Percentiles rank a stretch among this genome's conserved stretches.
These are phyloP conservation scores for Phlebopus sp. DNA, from an alignment of 1,284 basidiomycete genomes.

Conservation along the genomic window DNA sequence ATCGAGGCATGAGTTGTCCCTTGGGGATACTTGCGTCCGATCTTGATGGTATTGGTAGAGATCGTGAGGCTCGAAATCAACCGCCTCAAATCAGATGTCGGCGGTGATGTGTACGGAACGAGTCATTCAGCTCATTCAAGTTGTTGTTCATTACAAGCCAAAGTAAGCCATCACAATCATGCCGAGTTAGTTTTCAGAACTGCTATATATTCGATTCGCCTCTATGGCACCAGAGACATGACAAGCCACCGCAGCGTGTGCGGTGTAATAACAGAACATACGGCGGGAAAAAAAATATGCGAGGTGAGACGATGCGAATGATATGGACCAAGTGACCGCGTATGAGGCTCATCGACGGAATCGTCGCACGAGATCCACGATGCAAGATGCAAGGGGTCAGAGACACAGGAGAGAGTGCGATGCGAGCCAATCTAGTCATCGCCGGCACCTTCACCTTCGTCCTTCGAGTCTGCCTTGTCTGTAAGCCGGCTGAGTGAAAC, in stretches of 20 bases:
- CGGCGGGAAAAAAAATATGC: slow-evolving; percentile 29
- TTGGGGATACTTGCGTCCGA: not conserved
- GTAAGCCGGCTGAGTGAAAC: slow-evolving; percentile 24
- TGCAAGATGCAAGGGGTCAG: slow-evolving; percentile 6
- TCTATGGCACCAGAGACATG: slow-evolving; percentile 29
- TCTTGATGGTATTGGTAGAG: no score
- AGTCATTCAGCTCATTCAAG: no score
- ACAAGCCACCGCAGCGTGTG: slow-evolving; percentile 30
- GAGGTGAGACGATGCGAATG: slow-evolving; percentile 35
- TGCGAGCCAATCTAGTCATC: slow-evolving; percentile 47
- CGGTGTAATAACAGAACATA: slow-evolving; percentile 37
- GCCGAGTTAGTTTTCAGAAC: slow-evolving; percentile 15
- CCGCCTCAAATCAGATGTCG: no score
- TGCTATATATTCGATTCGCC: slow-evolving; percentile 30
- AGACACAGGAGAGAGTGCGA: slow-evolving; percentile 1
- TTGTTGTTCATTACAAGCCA: no score
- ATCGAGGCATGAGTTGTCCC: not conserved
- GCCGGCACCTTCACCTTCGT: slow-evolving; percentile 55
- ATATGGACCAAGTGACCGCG: slow-evolving; percentile 23
- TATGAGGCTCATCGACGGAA: slow-evolving; percentile 9
- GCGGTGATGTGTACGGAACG: no score
- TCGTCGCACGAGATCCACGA: slow-evolving; percentile 10
- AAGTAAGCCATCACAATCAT: no score
- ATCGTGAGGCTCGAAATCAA: no score
- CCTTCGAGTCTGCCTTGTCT: slow-evolving; percentile 71